Evolutionary conservation across 352 stramenopile species (phyloP).

Genomic region (Phytophthora idaei): DNA sequence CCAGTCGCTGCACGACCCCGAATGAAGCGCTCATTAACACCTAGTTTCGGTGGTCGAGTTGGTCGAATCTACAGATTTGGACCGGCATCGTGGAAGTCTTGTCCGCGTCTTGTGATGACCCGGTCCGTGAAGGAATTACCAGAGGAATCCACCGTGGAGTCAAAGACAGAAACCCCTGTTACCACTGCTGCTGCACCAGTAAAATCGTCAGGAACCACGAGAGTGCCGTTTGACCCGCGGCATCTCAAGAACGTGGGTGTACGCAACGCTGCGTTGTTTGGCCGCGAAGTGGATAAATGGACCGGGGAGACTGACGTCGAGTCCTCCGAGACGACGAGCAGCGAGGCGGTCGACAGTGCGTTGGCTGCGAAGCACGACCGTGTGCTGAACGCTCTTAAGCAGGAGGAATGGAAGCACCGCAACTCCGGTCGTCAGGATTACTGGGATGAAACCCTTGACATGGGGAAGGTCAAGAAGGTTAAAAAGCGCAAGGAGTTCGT

Average conservation of each 20-base stretch:
- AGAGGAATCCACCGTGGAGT: constrained; percentile 12
- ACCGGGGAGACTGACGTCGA: constrained; percentile 54
- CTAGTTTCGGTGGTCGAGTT: constrained; percentile 43
- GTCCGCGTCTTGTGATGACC: constrained; percentile 38
- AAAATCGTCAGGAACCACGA: constrained; percentile 7
- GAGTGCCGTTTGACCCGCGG: constrained; percentile 60
- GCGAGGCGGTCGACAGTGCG: constrained; percentile 36
- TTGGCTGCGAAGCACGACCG: constrained; percentile 68
- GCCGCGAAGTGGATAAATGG: constrained; percentile 75
- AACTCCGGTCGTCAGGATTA: constrained; percentile 70
- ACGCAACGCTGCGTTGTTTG: constrained; percentile 67
- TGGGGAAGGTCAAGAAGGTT: constrained; percentile 81
- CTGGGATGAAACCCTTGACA: constrained; percentile 80
- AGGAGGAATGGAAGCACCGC: constrained; percentile 76
- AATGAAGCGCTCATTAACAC: constrained; percentile 34
- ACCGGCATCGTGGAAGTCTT: constrained; percentile 26
- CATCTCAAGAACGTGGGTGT: constrained; percentile 66
- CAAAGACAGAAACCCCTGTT: background rate
- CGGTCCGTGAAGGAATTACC: constrained; percentile 29
- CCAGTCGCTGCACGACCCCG: constrained; percentile 6
- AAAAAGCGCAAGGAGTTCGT: constrained; percentile 88
- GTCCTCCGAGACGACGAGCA: constrained; percentile 44
- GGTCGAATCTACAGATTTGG: constrained; percentile 44
- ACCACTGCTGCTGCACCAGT: constrained; percentile 1
- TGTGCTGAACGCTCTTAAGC: constrained; percentile 73